Percentiles rank a stretch among this genome's conserved stretches.
Conservation (phyloP, 2,329 filamentous ascomycete species). For the Alternaria consortialis region DNA sequence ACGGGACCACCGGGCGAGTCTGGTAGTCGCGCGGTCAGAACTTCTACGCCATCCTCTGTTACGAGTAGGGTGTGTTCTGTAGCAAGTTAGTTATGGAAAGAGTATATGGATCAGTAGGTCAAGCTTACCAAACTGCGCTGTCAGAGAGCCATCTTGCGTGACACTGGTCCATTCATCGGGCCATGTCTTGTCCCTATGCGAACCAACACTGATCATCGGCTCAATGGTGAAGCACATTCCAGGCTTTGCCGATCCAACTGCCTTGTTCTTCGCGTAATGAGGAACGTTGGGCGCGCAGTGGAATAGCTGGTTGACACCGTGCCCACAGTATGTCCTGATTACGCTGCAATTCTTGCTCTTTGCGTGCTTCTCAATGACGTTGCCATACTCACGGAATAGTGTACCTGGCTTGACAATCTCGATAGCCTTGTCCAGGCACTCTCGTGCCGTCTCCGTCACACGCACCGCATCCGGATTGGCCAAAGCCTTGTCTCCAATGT, state of each 20-base stretch:
- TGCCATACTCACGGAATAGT: conserved; percentile 90
- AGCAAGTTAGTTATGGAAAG: conserved; percentile 19
- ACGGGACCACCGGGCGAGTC: conserved; percentile 80
- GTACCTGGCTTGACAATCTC: conserved; percentile 92
- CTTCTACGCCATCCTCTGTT: conserved; percentile 82
- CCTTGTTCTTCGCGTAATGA: conserved; percentile 98
- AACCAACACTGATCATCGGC: conserved; percentile 95
- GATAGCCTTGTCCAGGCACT: conserved; percentile 91
- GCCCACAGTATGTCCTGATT: conserved; percentile 94
- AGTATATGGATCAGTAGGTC: neutral
- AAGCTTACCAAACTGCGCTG: conserved; percentile 85
- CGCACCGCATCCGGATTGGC: conserved; percentile 86
- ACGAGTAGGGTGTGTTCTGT: conserved; percentile 83
- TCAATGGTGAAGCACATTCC: conserved; percentile 99
- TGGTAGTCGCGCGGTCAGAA: conserved; percentile 76
- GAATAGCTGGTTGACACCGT: conserved; percentile 93
- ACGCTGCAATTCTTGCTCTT: conserved; percentile 87
- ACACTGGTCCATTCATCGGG: conserved; percentile 98
- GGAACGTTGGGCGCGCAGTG: conserved; percentile 94
- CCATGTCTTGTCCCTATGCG: conserved; percentile 93
- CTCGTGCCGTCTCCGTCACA: conserved; percentile 87
- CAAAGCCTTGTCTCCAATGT: conserved; percentile 87
- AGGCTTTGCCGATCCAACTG: conserved; percentile 89
- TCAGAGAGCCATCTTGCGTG: conserved; percentile 86
- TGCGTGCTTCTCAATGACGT: conserved; percentile 93